Evolutionary conservation across 768 basidiomycete species (phyloP).

Genomic region (Russula sp.): DNA sequence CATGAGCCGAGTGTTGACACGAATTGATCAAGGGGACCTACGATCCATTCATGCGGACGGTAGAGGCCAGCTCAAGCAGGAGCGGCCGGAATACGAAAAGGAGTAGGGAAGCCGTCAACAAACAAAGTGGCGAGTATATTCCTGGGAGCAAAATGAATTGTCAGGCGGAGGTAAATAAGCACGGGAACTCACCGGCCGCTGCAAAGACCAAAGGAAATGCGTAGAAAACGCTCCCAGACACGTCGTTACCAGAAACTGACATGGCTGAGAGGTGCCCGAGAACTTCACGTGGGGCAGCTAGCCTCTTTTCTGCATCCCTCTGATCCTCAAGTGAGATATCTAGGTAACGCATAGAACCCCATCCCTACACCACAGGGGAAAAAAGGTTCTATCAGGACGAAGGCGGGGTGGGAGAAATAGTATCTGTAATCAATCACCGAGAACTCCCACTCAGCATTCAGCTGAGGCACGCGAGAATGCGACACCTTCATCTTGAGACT

Average conservation of each 20-base stretch:
- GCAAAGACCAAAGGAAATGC: constrained; percentile 20
- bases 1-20: not conserved
- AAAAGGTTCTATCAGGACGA: not conserved
- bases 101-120: constrained; percentile 17
- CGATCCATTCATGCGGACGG: constrained; percentile 17
- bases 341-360: constrained; percentile 20
- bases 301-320: constrained; percentile 7
- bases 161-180: not conserved
- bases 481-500: constrained; percentile 17
- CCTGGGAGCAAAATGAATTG: not conserved
- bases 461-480: constrained; percentile 13
- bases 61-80: constrained; percentile 14
- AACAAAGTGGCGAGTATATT: constrained; percentile 21
- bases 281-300: constrained; percentile 3
- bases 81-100: constrained; percentile 19
- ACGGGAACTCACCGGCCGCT: constrained; percentile 4
- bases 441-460: constrained; percentile 19
- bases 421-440: not conserved
- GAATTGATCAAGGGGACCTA: not conserved
- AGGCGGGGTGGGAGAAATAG: not conserved
- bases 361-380: constrained; percentile 11
- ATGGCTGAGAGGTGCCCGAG: constrained; percentile 16
- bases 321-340: constrained; percentile 13
- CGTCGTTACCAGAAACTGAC: constrained; percentile 20
- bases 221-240: constrained; percentile 21